Evolutionary conservation across 352 stramenopile genomes (phyloP).

Genomic region (Phytopythium cucurbitacearum): DNA sequence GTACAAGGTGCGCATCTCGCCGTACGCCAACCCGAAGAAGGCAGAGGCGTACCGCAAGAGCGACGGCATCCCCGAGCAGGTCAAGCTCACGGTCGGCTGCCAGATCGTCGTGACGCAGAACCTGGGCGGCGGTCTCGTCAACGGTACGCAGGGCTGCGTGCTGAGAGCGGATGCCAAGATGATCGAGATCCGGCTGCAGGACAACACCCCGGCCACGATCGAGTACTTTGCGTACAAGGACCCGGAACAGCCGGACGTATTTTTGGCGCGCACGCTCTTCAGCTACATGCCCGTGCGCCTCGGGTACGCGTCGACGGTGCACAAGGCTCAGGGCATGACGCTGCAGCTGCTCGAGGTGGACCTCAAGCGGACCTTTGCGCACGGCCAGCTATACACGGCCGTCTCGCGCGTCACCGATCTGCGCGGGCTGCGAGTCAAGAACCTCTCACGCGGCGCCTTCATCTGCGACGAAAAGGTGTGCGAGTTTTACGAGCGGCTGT

Average conservation of each 20-base stretch:
- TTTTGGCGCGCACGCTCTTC: slow-evolving; percentile 5
- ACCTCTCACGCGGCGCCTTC: slow-evolving; percentile 3
- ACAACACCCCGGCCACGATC: slow-evolving; percentile 7
- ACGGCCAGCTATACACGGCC: slow-evolving; percentile 10
- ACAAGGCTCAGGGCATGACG: slow-evolving; percentile 10
- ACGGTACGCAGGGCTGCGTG: slow-evolving; percentile 7
- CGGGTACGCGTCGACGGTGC: slow-evolving; percentile 9
- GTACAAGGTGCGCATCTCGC: slow-evolving; percentile 6
- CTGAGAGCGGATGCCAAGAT: background rate
- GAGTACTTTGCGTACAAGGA: slow-evolving; percentile 11
- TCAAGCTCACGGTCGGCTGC: slow-evolving; percentile 5
- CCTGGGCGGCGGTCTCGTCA: slow-evolving; percentile 3
- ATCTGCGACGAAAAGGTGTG: slow-evolving; percentile 6
- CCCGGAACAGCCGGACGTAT: slow-evolving; percentile 7
- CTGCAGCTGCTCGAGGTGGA: slow-evolving; percentile 9
- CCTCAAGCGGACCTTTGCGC: slow-evolving; percentile 5
- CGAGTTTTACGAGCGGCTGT: slow-evolving; percentile 4
- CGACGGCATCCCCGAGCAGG: slow-evolving; percentile 5
- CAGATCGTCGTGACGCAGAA: slow-evolving; percentile 10
- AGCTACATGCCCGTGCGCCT: slow-evolving; percentile 10
- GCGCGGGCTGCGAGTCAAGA: slow-evolving; percentile 9
- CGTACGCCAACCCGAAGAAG: slow-evolving; percentile 8
- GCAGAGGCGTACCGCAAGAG: slow-evolving; percentile 6
- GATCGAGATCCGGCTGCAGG: slow-evolving; percentile 6
- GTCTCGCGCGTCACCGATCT: slow-evolving; percentile 8